These are phyloP conservation scores for Nephelium lappaceum DNA, from an alignment of 345 rosid species.

Conservation along the genomic window DNA sequence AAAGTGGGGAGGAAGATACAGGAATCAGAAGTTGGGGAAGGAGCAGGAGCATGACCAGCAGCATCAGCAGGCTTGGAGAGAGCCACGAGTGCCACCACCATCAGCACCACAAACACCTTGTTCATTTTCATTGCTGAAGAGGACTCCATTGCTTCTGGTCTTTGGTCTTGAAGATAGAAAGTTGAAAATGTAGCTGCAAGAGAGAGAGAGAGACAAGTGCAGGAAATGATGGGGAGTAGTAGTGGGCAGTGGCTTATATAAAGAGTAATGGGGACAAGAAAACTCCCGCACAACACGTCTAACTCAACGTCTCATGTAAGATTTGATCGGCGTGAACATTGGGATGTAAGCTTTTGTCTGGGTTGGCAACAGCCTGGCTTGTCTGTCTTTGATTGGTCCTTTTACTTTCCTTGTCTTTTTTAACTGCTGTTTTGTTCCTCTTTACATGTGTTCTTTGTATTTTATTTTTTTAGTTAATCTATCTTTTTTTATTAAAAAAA, in stretches of 20 bases:
- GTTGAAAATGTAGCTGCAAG: neutral
- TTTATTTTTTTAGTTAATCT: too few species aligned
- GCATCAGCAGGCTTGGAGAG: constrained; percentile 35
- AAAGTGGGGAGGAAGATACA: constrained; percentile 36
- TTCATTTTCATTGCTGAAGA: constrained; percentile 33
- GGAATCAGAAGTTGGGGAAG: constrained; percentile 47
- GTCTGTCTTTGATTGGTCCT: constrained; percentile 11
- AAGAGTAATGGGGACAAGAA: neutral
- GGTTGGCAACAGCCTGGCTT: constrained; percentile 19
- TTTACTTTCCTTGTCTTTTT: neutral
- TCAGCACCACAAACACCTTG: constrained; percentile 25
- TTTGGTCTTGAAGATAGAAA: neutral
- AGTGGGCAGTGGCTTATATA: neutral
- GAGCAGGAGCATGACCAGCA: constrained; percentile 42
- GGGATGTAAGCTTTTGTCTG: neutral
- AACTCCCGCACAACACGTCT: too few species aligned
- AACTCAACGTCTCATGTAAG: neutral
- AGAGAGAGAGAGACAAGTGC: neutral
- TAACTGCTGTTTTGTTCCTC: neutral
- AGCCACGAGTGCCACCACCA: constrained; percentile 39
- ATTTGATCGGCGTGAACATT: too few species aligned
- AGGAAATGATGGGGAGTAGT: neutral
- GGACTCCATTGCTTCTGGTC: constrained; percentile 22
- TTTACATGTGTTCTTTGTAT: neutral
- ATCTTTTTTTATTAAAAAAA: too few species aligned